Conservation (phyloP, 1,139 yeast genomes). For the Debaryomycetaceae sp. region DNA sequence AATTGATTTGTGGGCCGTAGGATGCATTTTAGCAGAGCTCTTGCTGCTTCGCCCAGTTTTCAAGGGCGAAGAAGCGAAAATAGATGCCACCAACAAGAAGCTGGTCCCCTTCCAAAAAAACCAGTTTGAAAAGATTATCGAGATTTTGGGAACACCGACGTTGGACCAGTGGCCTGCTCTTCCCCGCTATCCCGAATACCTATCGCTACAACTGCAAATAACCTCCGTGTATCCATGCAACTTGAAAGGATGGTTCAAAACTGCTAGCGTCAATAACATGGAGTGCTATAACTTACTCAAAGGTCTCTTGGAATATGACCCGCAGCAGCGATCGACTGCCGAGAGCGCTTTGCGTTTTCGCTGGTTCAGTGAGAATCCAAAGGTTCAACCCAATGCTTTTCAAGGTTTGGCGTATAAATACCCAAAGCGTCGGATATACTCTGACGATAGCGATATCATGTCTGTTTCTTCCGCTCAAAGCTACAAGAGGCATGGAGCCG, state of each 20-base stretch:
- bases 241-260: constrained; percentile 73
- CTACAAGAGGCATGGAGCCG: constrained; percentile 15
- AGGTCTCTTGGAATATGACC: constrained; percentile 69
- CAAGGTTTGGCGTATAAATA: constrained; percentile 53
- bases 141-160: constrained; percentile 83
- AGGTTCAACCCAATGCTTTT: constrained; percentile 61
- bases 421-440: constrained; percentile 64
- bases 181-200: constrained; percentile 74
- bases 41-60: constrained; percentile 84
- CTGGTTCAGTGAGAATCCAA: constrained; percentile 61
- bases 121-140: constrained; percentile 82
- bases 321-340: constrained; percentile 62
- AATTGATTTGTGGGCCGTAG: constrained; percentile 94
- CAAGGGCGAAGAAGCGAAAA: constrained; percentile 95
- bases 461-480: constrained; percentile 12
- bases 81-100: constrained; percentile 70
- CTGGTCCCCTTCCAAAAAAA: constrained; percentile 89
- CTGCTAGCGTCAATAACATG: constrained; percentile 64
- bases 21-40: constrained; percentile 89
- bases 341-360: constrained; percentile 63
- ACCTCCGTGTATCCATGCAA: constrained; percentile 51
- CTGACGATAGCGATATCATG: constrained; percentile 63
- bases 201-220: constrained; percentile 42
- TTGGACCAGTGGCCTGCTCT: constrained; percentile 67
- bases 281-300: constrained; percentile 57